phyloP scores from a whole-genome alignment of 2,329 filamentous ascomycete genomes.

The Didymosphaeria variabile region DNA sequence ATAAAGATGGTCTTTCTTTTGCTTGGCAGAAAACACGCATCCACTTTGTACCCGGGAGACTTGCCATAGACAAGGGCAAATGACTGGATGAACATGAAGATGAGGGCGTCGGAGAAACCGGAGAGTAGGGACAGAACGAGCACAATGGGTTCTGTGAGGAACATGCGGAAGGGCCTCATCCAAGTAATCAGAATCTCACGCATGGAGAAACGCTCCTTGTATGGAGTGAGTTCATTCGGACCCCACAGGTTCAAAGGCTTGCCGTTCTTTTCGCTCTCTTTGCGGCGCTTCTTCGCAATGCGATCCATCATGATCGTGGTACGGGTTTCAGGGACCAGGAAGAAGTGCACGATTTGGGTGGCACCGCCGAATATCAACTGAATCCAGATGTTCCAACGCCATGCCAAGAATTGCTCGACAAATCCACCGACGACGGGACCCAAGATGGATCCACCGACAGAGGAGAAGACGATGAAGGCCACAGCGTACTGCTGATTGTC shows the following conservation, averaged over 20 bases:
- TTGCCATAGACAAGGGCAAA: constrained; percentile 70
- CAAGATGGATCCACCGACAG: constrained; percentile 78
- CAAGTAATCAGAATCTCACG: constrained; percentile 57
- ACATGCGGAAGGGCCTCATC: constrained; percentile 73
- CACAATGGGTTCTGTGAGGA: constrained; percentile 79
- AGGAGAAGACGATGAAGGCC: constrained; percentile 73
- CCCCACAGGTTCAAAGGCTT: constrained; percentile 72
- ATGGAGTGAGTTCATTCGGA: constrained; percentile 70
- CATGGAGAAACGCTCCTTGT: constrained; percentile 46
- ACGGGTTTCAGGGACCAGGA: constrained; percentile 80
- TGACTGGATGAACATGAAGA: constrained; percentile 81
- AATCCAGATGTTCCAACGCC: constrained; percentile 86
- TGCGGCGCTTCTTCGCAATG: constrained; percentile 78
- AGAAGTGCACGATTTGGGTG: constrained; percentile 72
- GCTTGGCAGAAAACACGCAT: too few species aligned
- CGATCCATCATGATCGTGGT: constrained; percentile 79
- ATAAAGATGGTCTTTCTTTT: too few species aligned
- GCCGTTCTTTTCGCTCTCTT: constrained; percentile 68
- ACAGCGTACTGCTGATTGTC: constrained; percentile 76
- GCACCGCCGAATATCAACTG: constrained; percentile 80
- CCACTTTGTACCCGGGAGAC: too few species aligned
- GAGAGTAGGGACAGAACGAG: constrained; percentile 74
- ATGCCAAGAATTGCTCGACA: constrained; percentile 72
- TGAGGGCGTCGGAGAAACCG: constrained; percentile 78
- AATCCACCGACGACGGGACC: constrained; percentile 84